Base-by-base conservation (phyloP, 1,284 basidiomycete genomes). In the Xerocomus tenax region DNA sequence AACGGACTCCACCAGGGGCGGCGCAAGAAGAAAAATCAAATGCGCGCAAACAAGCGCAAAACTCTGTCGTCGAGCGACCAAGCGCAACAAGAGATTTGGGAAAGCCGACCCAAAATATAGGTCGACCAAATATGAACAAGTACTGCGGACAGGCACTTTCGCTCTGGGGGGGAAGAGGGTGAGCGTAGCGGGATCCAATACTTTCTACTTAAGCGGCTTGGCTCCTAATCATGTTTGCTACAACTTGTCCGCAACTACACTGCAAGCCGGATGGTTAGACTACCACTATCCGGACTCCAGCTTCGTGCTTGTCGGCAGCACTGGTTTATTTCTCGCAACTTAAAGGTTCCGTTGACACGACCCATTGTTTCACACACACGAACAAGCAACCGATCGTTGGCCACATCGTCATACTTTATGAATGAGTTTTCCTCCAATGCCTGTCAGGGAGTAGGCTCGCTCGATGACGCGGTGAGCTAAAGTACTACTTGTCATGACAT, bases 381-480 rank as follows among this genome's bases (percentile, higher is more conserved):
- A 34, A 35, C 30, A 30, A 8, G 19, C 43, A 44, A 40, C 36
- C 47, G 34, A 19, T 39, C 30, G 8, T 49, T 53, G 25, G 48
- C 51, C 9, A 21, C 47, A 8, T 40, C 44, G 19, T 40, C 44
- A 13, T 21, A 29, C 39, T 18, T n/a, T 0, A 57, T 61, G 53
- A 36, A 48, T 25, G 28, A 35, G n/a, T 18, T 3, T 8, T 35
- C 55, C 38, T 48, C 42, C 12, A 9, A 21, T 23, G 26, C 19
- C 0, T 45, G 2, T 15, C 42, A 43, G 32, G 49, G 52, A 26
- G 40, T 43, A 5, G 42, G 49, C 3, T 53, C 55, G 16, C 48
- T 62, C 8, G 63, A 61, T 36, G 58, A 61, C 0, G 47, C 38
- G 41, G 61, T 62, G 47, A 62, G 61, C 30, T n/a, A 46, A 46